phyloP scores from a whole-genome alignment of 306 rosid species.

The Cicer judaicum region DNA sequence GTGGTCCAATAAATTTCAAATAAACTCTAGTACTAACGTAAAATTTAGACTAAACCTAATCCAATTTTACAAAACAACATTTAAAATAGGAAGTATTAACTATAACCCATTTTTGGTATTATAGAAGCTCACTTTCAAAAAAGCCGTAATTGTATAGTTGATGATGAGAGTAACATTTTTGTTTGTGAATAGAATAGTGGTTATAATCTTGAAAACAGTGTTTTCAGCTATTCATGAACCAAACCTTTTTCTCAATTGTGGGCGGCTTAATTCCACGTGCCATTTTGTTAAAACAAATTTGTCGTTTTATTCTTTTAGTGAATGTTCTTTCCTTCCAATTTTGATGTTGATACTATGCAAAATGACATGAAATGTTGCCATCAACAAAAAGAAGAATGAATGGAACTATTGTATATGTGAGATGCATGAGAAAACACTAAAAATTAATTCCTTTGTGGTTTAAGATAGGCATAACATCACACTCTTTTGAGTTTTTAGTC shows the following conservation, averaged over 20 bases:
- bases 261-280: constrained; percentile 46
- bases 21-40: too few relatives aligned
- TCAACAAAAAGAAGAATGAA: constrained; percentile 56
- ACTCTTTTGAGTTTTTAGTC: constrained; percentile 50
- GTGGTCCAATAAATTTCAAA: too few relatives aligned
- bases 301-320: constrained; percentile 49
- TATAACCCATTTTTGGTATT: constrained; percentile 37
- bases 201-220: constrained; percentile 44
- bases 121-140: constrained; percentile 41
- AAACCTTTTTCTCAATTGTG: constrained; percentile 35
- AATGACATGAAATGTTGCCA: constrained; percentile 50
- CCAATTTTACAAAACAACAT: too few relatives aligned
- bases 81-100: background rate
- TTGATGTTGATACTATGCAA: constrained; percentile 43
- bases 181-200: constrained; percentile 49
- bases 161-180: constrained; percentile 34
- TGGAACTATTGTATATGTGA: constrained; percentile 32
- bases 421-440: constrained; percentile 32
- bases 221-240: constrained; percentile 21
- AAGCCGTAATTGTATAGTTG: constrained; percentile 41
- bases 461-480: constrained; percentile 58
- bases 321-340: constrained; percentile 40
- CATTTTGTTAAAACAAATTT: constrained; percentile 35
- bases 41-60: too few relatives aligned
- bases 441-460: constrained; percentile 41